A percentile compares a stretch with the other conserved stretches of the same genome.
These are phyloP conservation scores for Cryphonectria japonica DNA, from an alignment of 2,329 filamentous ascomycete genomes.

Conservation along the genomic window DNA sequence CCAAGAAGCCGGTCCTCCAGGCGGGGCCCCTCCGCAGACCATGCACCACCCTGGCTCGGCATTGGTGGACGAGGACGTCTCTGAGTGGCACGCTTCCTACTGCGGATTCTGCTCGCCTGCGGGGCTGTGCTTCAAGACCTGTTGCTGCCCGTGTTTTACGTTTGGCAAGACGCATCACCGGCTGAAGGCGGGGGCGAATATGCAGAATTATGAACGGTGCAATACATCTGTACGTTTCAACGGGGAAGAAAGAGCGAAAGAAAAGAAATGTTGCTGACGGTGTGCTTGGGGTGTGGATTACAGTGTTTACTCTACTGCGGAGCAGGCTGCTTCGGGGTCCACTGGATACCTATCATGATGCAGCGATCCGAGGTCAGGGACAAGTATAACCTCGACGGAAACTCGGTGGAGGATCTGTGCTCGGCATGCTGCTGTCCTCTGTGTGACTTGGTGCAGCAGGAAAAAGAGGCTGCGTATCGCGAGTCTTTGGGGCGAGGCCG, in stretches of 20 bases:
- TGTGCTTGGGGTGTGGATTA: not conserved
- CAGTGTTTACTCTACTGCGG: slow-evolving; percentile 50
- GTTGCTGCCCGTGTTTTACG: slow-evolving; percentile 51
- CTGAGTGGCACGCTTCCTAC: slow-evolving; percentile 44
- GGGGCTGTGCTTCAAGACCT: slow-evolving; percentile 49
- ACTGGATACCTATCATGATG: slow-evolving; percentile 49
- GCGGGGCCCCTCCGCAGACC: not conserved
- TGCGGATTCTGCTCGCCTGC: slow-evolving; percentile 51
- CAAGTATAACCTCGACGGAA: slow-evolving; percentile 51
- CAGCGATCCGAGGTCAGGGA: slow-evolving; percentile 50
- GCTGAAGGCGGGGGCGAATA: slow-evolving; percentile 44
- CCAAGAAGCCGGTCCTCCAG: not conserved
- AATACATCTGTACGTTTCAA: slow-evolving; percentile 49
- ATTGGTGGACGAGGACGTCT: not conserved
- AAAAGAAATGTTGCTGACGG: not conserved
- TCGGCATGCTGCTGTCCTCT: slow-evolving; percentile 50
- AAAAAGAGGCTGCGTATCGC: slow-evolving; percentile 50
- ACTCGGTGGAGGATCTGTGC: slow-evolving; percentile 47
- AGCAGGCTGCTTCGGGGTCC: slow-evolving; percentile 44
- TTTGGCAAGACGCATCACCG: slow-evolving; percentile 55
- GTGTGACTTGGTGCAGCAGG: slow-evolving; percentile 51
- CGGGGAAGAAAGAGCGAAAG: not conserved
- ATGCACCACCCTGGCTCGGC: not conserved
- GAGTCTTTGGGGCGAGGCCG: slow-evolving; percentile 34
- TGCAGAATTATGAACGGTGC: slow-evolving; percentile 50